Conservation (phyloP, 179 eudicot species). For the Vitellaria paradoxa region DNA sequence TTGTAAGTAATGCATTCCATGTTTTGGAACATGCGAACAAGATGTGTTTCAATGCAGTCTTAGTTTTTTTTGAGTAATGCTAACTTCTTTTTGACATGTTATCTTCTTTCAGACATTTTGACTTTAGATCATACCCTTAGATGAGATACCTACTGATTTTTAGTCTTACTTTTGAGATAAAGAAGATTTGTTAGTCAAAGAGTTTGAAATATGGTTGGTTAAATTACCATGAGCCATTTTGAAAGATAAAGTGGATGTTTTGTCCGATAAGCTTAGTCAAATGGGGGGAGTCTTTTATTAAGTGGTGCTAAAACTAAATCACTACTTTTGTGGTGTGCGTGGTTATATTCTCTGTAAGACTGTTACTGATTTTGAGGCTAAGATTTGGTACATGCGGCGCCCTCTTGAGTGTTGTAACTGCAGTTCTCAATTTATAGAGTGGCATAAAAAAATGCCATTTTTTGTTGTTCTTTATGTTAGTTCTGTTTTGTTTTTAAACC, state of each 20-base stretch:
- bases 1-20: no score
- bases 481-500: background rate
- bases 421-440: background rate
- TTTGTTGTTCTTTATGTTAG: background rate
- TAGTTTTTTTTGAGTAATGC: no score
- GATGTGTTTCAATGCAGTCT: no score
- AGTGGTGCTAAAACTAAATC: background rate
- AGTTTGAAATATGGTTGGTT: background rate
- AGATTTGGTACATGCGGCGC: background rate
- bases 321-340: background rate
- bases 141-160: constrained; percentile 5
- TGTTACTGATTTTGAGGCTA: background rate
- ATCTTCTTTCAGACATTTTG: no score
- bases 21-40: no score
- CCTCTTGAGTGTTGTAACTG: background rate
- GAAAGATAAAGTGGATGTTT: background rate
- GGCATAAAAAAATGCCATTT: background rate
- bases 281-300: background rate
- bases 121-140: no score
- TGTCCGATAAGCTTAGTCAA: background rate
- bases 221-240: background rate
- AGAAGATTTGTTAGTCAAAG: background rate
- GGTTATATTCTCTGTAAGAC: background rate
- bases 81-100: no score
- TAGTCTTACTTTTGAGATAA: background rate